Evolutionary conservation across 2,329 filamentous ascomycete genomes (phyloP).

Genomic region (Epichloe scottii): DNA sequence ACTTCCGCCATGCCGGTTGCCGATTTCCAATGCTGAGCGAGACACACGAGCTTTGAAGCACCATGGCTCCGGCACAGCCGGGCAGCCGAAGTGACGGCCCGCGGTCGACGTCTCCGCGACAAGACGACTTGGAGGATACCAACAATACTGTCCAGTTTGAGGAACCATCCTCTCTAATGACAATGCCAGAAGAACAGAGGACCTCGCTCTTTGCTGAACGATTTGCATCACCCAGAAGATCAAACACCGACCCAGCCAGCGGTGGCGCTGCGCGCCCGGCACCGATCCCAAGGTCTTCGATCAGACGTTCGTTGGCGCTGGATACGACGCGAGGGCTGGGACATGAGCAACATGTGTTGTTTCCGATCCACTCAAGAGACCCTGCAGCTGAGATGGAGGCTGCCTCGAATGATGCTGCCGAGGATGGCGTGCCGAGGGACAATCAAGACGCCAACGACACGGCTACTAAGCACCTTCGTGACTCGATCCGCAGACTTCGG

Average conservation of each 20-base stretch:
- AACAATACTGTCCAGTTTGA: not conserved
- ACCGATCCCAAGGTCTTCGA: slow-evolving; percentile 3
- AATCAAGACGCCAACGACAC: not conserved
- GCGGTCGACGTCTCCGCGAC: slow-evolving; percentile 5
- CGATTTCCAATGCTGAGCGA: slow-evolving; percentile 14
- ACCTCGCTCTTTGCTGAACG: not conserved
- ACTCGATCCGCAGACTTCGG: slow-evolving; percentile 4
- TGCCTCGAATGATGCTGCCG: not conserved
- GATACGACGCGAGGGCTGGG: not conserved
- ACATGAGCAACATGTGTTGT: slow-evolving; percentile 12
- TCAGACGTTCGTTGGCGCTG: slow-evolving; percentile 5
- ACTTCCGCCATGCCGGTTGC: not conserved
- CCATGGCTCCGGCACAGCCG: slow-evolving; percentile 13
- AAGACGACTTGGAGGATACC: slow-evolving; percentile 4
- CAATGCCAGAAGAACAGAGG: not conserved
- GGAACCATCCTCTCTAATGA: not conserved
- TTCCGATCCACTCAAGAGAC: slow-evolving; percentile 12
- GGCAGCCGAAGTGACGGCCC: slow-evolving; percentile 9
- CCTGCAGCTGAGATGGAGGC: slow-evolving; percentile 1
- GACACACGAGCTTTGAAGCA: slow-evolving; percentile 6
- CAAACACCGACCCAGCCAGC: slow-evolving; percentile 4
- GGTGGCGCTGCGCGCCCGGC: not conserved
- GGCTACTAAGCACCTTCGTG: not conserved
- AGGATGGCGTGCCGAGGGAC: not conserved
- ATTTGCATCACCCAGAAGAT: slow-evolving; percentile 3